These are phyloP conservation scores for Hagleromyces aurorensis DNA, from an alignment of 805 yeast species.

Conservation along the genomic window DNA sequence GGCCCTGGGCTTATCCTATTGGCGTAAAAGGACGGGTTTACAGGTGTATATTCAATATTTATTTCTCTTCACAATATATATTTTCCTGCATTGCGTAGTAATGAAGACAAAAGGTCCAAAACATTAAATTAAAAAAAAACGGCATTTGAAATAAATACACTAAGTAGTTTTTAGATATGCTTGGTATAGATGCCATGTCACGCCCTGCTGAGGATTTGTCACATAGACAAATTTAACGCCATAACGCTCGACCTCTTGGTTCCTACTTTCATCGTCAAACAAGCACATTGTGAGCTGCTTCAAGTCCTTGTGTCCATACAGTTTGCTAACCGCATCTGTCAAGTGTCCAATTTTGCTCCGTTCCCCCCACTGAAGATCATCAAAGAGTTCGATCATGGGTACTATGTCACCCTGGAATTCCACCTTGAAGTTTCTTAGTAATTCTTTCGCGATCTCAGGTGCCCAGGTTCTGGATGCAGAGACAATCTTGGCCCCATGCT, in stretches of 20 bases:
- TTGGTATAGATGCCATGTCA: conserved; percentile 48
- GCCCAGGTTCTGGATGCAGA: conserved; percentile 77
- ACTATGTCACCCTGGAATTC: conserved; percentile 33
- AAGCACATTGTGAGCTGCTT: conserved; percentile 36
- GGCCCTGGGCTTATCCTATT: not conserved
- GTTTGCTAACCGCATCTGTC: conserved; percentile 46
- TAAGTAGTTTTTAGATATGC: conserved; percentile 26
- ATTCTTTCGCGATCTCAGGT: conserved; percentile 64
- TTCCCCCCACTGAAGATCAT: conserved; percentile 62
- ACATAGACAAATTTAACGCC: conserved; percentile 68
- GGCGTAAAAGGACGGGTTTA: not conserved
- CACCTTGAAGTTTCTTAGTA: conserved; percentile 47
- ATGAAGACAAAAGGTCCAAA: not conserved
- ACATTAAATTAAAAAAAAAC: not conserved
- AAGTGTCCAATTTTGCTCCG: conserved; percentile 49
- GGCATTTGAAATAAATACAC: not conserved
- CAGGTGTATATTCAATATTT: not conserved
- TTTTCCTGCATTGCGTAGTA: not conserved
- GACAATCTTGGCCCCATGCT: conserved; percentile 42
- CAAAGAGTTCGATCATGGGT: conserved; percentile 36
- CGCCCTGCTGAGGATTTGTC: conserved; percentile 46
- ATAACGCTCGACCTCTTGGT: conserved; percentile 61
- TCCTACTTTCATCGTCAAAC: conserved; percentile 76
- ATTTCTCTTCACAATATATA: not conserved
- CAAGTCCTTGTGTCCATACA: conserved; percentile 45